These are phyloP conservation scores for Jacaranda copaia DNA, from an alignment of 257 asterid genomes.

Conservation along the genomic window DNA sequence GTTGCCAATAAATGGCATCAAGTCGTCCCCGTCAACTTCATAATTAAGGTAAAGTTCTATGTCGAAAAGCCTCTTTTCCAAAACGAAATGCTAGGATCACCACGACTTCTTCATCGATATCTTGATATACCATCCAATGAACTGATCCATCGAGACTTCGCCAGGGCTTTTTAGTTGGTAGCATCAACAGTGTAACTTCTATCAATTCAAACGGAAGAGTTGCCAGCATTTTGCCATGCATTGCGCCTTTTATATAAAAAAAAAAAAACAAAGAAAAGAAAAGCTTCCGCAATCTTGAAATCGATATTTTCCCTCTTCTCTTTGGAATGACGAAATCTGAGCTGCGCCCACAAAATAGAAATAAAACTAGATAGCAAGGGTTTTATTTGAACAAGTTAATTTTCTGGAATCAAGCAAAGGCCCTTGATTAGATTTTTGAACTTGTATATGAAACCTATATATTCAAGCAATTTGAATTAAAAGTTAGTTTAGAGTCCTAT, in stretches of 20 bases:
- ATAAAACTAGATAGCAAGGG: neutral
- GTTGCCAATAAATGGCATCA: neutral
- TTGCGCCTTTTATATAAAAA: too few relatives aligned
- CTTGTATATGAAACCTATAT: too few relatives aligned
- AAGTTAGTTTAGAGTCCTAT: too few relatives aligned
- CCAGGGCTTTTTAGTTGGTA: conserved; percentile 26
- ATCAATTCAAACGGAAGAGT: conserved; percentile 25
- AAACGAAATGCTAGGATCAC: conserved; percentile 30
- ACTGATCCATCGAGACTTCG: conserved; percentile 12
- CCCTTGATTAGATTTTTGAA: neutral
- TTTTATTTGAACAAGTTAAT: too few relatives aligned
- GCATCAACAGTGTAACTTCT: neutral
- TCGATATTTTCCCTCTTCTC: too few relatives aligned
- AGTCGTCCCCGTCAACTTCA: neutral
- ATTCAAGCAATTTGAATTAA: neutral
- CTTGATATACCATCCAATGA: conserved; percentile 22
- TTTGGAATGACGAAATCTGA: too few relatives aligned
- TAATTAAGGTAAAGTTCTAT: neutral
- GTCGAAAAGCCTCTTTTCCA: conserved; percentile 6
- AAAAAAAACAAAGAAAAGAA: too few relatives aligned
- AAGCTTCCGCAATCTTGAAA: too few relatives aligned
- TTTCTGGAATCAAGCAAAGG: neutral
- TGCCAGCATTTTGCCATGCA: neutral
- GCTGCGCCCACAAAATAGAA: neutral
- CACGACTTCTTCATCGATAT: neutral